Evolutionary conservation across 768 basidiomycete genomes (phyloP), one percentile per base, ranked within the genome.

Genomic region (Gautieria morchelliformis): DNA sequence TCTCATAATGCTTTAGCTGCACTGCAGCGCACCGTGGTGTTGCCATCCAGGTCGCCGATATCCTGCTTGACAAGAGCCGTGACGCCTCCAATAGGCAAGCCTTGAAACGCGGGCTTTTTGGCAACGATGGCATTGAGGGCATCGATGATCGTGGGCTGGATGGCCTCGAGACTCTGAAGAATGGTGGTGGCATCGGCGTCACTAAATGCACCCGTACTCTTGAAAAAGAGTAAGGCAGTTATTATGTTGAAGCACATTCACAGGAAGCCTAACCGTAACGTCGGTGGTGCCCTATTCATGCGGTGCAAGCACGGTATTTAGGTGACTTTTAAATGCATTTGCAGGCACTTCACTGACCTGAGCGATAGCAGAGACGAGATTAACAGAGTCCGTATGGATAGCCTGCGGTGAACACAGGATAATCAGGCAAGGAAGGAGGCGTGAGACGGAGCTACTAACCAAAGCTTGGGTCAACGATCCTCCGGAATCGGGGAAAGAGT

Each of bases 141-240:
- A n/a, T 7, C 42, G 14, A 47, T 35, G 12, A 57, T 49, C 10
- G 15, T 45, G 10, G 53, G 53, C 30, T 55, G 20, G 12, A 55
- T 11, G 19, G 11, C 53, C 20, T 45, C 20, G 10, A 55, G 41
- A 14, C 7, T 19, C 1, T 15, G 14, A n/a, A 55, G 39, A 45
- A 55, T 55, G 15, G 22, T 22, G 10, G 19, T 55, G 22, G 42
- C 56, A 57, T 57, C 56, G 33, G 56, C 39, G 5, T 27, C 32
- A 20, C 35, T 19, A 2, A 57, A 3, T 11, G 44, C 37, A 30
- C 46, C 47, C 15, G 56, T 57, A 20, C 17, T 42, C 56, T 57
- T n/a, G 37, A 15, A 33, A 12, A 22, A 20, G 4, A 27, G 22
- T 11, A 24, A 11, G 46, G 19, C 22, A n/a, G 10, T 19, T 41